Base-by-base conservation (phyloP, 768 basidiomycete species). In the Pulveroboletus ravenelii region DNA sequence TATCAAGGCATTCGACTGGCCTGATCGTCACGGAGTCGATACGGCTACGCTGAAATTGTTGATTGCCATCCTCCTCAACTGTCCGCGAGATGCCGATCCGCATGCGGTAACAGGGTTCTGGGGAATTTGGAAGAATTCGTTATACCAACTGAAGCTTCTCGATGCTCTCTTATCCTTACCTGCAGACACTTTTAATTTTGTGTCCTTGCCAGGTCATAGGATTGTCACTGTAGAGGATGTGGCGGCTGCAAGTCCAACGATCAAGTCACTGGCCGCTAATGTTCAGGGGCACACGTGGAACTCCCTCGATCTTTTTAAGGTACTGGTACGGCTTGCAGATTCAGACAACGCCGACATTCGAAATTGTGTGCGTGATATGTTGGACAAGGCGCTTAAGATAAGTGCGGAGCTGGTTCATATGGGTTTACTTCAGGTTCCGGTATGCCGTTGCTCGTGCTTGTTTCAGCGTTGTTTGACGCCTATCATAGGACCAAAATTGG, bases 211-310 rank as follows among this genome's bases (percentile, higher is more conserved):
- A 34, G 87, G 89, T 3, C 81, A 78, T 32, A 74, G 87, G 55
- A 85, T 93, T 54, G 89, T 95, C 32, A 89, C 89, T 0, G 84
- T 91, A 18, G 92, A 94, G 42, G 93, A 95, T 54, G 88, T 93
- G 36, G 78, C 88, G 2, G 74, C 78, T 39, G 87, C 90, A 14
- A 89, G 88, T 60, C 88, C 90, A 27, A 91, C 89, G n/a, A 93
- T 95, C 73, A 92, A 93, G 67, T 82, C 87, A 1, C 76, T 95
- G 32, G 93, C 93, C 0, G 85, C 84, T 2, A 92, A 89, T 59
- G 89, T 95, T 29, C 93, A 97, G 66, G 85, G 85, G 2, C 85
- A 90, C 56, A 87, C 91, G 0, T 98, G 94, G 94, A 98, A 98
- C 65, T 93, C 90, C 6, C 72, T 93, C 9, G 92, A 96, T 58